phyloP scores from a whole-genome alignment of 2,329 filamentous ascomycete species.

The Tolypocladium paradoxum region DNA sequence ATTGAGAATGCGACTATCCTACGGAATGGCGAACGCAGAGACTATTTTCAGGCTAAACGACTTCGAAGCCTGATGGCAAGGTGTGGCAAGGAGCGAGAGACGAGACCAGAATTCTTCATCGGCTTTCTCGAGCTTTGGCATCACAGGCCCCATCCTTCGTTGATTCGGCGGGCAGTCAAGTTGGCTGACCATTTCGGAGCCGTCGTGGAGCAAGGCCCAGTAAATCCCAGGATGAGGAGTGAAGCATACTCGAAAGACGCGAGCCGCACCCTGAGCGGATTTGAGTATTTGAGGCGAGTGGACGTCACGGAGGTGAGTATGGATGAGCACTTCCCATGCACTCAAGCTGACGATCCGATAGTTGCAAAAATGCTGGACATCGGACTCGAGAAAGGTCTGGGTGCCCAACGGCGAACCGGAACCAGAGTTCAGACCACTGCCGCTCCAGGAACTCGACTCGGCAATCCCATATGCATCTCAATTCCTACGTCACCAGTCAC shows the following conservation, averaged over 20 bases:
- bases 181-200: slow-evolving; percentile 24
- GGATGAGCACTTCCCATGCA: background rate
- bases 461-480: background rate
- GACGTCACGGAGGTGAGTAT: slow-evolving; percentile 15
- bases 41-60: slow-evolving; percentile 29
- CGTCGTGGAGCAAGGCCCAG: slow-evolving; percentile 18
- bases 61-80: slow-evolving; percentile 20
- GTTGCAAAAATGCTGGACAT: slow-evolving; percentile 19
- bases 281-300: slow-evolving; percentile 22
- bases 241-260: slow-evolving; percentile 2
- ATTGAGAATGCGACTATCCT: slow-evolving; percentile 31
- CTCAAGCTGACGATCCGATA: background rate
- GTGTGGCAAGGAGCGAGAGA: slow-evolving; percentile 17
- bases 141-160: slow-evolving; percentile 17
- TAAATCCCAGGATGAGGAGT: background rate
- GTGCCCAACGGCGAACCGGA: background rate
- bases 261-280: slow-evolving; percentile 17
- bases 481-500: background rate
- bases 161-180: slow-evolving; percentile 24
- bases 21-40: slow-evolving; percentile 25
- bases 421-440: background rate
- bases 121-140: slow-evolving; percentile 26
- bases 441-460: background rate
- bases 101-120: slow-evolving; percentile 23
- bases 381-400: slow-evolving; percentile 9